phyloP scores from a whole-genome alignment of 805 yeast genomes.

The Pichia gijzeniarum region DNA sequence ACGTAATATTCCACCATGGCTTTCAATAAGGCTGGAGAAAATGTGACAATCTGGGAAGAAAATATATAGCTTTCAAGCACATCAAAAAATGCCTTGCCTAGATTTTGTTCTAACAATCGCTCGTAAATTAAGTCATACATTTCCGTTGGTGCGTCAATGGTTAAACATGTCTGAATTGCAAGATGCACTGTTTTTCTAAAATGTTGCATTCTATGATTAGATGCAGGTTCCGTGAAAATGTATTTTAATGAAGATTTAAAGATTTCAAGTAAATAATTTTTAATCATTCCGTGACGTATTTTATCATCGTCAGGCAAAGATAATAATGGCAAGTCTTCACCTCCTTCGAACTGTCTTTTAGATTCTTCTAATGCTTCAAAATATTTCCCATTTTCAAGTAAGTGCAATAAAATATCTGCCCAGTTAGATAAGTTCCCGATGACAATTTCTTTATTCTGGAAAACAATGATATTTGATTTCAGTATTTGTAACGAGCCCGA shows the following conservation, averaged over 20 bases:
- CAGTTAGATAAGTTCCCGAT: conserved; percentile 60
- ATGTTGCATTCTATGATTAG: conserved; percentile 1
- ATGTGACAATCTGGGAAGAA: conserved; percentile 35
- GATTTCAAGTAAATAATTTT: conserved; percentile 49
- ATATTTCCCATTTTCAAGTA: conserved; percentile 44
- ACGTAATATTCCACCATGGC: conserved; percentile 51
- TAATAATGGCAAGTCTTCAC: conserved; percentile 40
- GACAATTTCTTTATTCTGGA: conserved; percentile 46
- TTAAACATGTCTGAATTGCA: conserved; percentile 36
- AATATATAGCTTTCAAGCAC: conserved; percentile 47
- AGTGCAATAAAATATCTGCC: conserved; percentile 55
- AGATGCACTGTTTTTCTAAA: conserved; percentile 21
- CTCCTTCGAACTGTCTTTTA: conserved; percentile 45
- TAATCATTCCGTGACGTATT: conserved; percentile 42
- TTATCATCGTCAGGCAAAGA: conserved; percentile 48
- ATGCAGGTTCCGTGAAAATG: conserved; percentile 27
- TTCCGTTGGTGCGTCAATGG: conserved; percentile 28
- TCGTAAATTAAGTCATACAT: conserved; percentile 43
- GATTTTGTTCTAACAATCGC: conserved; percentile 30
- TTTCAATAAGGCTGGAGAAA: conserved; percentile 63
- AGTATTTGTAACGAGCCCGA: conserved; percentile 32
- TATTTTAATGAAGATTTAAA: conserved; percentile 46
- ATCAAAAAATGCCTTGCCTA: conserved; percentile 40
- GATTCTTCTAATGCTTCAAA: conserved; percentile 53
- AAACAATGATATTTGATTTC: conserved; percentile 42